phyloP scores from a whole-genome alignment of 331 rosid species.

The Phaseolus coccineus region DNA sequence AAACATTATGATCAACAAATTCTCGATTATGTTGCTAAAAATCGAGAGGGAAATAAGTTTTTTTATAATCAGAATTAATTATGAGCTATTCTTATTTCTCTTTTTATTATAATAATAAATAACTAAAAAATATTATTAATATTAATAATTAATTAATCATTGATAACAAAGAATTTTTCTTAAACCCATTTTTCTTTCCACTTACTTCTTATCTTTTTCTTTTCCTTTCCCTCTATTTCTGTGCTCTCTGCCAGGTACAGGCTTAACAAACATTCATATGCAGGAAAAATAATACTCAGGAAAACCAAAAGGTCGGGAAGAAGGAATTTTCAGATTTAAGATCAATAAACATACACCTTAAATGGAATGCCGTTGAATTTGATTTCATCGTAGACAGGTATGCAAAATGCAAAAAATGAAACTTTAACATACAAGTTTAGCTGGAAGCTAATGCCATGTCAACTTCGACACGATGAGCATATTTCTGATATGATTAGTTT shows the following conservation, averaged over 20 bases:
- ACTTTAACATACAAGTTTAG: slow-evolving; percentile 29
- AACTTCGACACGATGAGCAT: slow-evolving; percentile 23
- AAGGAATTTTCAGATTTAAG: not conserved
- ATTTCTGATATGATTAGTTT: slow-evolving; percentile 10
- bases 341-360: slow-evolving; percentile 2
- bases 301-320: slow-evolving; percentile 3
- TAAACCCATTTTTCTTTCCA: no score
- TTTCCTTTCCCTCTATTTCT: no score
- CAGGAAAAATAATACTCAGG: not conserved
- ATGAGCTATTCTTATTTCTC: no score
- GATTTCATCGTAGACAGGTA: slow-evolving; percentile 17
- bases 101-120: no score
- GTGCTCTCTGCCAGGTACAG: not conserved
- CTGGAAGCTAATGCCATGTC: slow-evolving; percentile 20
- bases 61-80: no score
- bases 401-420: slow-evolving; percentile 6
- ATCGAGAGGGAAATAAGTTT: no score
- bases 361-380: slow-evolving; percentile 6
- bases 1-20: no score
- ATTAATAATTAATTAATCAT: no score
- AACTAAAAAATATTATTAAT: no score
- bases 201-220: no score
- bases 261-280: slow-evolving; percentile 8
- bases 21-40: no score
- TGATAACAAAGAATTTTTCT: no score